Evolutionary conservation across 2,329 filamentous ascomycete genomes (phyloP), one percentile per base, ranked within the genome.

Genomic region (Arthrobotrys iridis): DNA sequence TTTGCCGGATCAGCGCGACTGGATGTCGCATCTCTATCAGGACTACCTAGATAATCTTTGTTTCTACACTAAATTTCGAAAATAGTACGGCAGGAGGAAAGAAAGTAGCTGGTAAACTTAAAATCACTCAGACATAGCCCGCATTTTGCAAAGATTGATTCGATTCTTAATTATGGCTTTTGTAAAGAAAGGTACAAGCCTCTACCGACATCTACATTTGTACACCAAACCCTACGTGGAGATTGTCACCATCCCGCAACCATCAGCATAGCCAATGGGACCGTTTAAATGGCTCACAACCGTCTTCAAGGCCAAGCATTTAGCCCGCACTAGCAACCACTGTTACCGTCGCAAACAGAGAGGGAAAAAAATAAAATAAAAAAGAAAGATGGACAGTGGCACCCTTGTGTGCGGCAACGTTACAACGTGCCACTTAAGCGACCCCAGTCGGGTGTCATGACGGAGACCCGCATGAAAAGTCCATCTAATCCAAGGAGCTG

Each of bases 381-480:
- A 30, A 24, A 22, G 20, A 18, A 18, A 8, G 18, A 35, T 30
- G n/a, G 13, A 48, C 2, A 18, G 24, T 63, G 41, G 45, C 10
- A 67, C 55, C 64, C 64, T 68, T 60, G 55, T 68, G 65, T 62
- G 65, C 65, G 65, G 65, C 65, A 65, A 57, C 33, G 43, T 45
- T 40, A 52, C 57, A 68, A 62, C 62, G 46, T 74, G 45, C 62
- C 26, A 40, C 52, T 48, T 73, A 66, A 59, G 43, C 52, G 37
- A 67, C 43, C 60, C 62, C 50, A 64, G 46, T 67, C 55, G 52
- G 62, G 58, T 68, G 71, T 63, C 60, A 68, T 57, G 43, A 52
- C 55, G 55, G 65, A 70, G 45, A 71, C 66, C 58, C 66, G 66
- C 66, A 63, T 60, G 30, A 33, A n/a, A 41, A 45, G 35, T n/a